A percentile compares a stretch with the other conserved stretches of the same genome.
phyloP scores from a whole-genome alignment of 2,329 filamentous ascomycete genomes.

The Balansia obtecta region DNA sequence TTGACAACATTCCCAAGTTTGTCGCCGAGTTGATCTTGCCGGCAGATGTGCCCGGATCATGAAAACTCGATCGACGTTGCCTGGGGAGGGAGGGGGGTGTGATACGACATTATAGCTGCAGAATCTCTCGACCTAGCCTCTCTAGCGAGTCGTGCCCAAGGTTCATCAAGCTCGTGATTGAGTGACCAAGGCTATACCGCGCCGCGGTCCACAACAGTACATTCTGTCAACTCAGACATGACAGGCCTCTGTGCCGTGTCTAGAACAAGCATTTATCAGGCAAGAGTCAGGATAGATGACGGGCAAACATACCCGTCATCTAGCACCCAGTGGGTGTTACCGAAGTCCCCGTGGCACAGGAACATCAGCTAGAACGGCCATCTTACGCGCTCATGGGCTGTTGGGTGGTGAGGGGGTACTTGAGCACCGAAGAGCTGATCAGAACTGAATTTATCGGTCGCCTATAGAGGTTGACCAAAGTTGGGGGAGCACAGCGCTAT shows the following conservation, averaged over 20 bases:
- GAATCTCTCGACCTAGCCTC: conserved; percentile 23
- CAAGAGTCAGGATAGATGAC: conserved; percentile 13
- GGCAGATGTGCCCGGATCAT: conserved; percentile 28
- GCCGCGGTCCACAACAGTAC: conserved; percentile 21
- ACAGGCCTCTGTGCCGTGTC: conserved; percentile 25
- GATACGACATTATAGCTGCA: conserved; percentile 29
- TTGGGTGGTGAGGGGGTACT: conserved; percentile 26
- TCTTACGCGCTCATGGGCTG: conserved; percentile 27
- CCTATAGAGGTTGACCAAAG: conserved; percentile 24
- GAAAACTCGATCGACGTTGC: conserved; percentile 26
- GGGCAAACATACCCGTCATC: conserved; percentile 28
- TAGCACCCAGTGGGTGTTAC: conserved; percentile 32
- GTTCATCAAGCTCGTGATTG: conserved; percentile 29
- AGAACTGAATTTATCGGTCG: conserved; percentile 28
- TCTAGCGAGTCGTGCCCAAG: conserved; percentile 18
- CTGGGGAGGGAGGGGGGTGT: conserved; percentile 35
- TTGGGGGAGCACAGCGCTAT: conserved; percentile 27
- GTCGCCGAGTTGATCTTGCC: conserved; percentile 25
- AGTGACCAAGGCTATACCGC: conserved; percentile 27
- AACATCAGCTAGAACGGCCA: conserved; percentile 29
- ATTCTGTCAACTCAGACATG: conserved; percentile 30
- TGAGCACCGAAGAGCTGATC: conserved; percentile 26
- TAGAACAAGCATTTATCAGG: conserved; percentile 23
- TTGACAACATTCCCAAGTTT: conserved; percentile 33
- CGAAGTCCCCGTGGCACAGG: conserved; percentile 34